Evolutionary conservation across 192 early-diverging fungal species (phyloP).

Genomic region (Podila horticola): DNA sequence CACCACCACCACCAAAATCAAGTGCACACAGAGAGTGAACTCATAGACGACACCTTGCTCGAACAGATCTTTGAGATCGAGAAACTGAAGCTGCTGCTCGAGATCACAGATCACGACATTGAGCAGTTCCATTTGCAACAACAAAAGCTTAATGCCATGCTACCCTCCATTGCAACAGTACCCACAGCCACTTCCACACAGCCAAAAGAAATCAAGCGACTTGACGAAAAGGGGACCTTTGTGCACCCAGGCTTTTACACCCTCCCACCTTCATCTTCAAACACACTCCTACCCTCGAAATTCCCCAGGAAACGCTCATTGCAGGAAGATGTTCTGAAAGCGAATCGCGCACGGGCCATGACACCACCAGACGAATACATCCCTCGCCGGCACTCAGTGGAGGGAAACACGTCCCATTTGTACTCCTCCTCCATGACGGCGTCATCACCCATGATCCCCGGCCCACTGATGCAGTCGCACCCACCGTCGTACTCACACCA

Average conservation of each 20-base stretch:
- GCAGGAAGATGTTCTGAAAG: slow-evolving; percentile 6
- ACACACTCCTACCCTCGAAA: background rate
- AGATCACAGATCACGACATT: slow-evolving; percentile 10
- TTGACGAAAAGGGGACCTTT: slow-evolving; percentile 20
- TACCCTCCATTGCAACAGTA: background rate
- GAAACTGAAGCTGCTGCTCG: slow-evolving; percentile 5
- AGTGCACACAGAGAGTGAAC: background rate
- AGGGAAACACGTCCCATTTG: background rate
- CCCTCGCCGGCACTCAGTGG: background rate
- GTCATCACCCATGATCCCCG: background rate
- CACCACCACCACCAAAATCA: background rate
- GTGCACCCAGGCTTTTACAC: slow-evolving; percentile 47
- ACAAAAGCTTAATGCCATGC: background rate
- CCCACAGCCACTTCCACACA: background rate
- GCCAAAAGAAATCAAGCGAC: background rate
- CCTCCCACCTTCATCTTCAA: background rate
- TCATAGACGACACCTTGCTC: background rate
- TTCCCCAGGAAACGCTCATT: slow-evolving; percentile 19
- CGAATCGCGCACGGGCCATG: background rate
- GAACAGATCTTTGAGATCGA: slow-evolving; percentile 6
- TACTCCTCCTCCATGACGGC: background rate
- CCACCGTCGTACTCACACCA: background rate
- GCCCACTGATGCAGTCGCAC: slow-evolving; percentile 1
- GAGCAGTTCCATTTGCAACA: slow-evolving; percentile 1
- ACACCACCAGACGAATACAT: background rate